Percentiles rank a stretch among this genome's conserved stretches.
Conservation (phyloP, 2,329 filamentous ascomycete species). For the Sarocladiaceae sp. region DNA sequence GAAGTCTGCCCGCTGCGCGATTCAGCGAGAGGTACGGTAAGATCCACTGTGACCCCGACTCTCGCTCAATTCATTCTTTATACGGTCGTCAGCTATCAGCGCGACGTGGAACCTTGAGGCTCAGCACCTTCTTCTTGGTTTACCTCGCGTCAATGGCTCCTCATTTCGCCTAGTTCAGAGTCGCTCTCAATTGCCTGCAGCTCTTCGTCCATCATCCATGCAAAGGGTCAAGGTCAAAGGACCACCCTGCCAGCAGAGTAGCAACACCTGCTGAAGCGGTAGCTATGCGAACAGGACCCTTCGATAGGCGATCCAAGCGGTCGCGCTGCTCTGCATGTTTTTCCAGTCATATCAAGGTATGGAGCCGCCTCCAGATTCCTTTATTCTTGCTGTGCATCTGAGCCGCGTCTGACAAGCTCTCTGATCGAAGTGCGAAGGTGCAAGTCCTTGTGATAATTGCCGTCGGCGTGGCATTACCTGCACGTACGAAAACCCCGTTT, state of each 20-base stretch:
- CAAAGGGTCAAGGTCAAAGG: not conserved
- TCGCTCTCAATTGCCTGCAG: not conserved
- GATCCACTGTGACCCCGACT: not conserved
- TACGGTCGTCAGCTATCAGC: not conserved
- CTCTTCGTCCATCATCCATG: not conserved
- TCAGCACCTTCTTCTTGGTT: not conserved
- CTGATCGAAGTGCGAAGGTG: not conserved
- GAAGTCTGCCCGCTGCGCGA: not conserved
- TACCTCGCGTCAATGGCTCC: constrained; percentile 1
- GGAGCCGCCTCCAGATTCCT: no score
- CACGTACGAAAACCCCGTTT: not conserved
- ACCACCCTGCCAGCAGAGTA: not conserved
- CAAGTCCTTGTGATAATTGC: constrained; percentile 1
- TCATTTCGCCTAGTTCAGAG: not conserved
- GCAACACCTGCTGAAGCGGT: not conserved
- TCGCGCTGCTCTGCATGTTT: constrained; percentile 2
- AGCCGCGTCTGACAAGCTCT: not conserved
- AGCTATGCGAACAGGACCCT: constrained; percentile 1
- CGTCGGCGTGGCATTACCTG: not conserved
- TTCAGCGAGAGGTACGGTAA: not conserved
- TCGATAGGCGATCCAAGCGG: constrained; percentile 1
- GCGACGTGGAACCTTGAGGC: not conserved
- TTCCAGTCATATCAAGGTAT: constrained; percentile 7
- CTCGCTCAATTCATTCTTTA: not conserved
- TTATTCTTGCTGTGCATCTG: no score